Evolutionary conservation across 768 basidiomycete species (phyloP).

Genomic region (Mycena sanguinolenta): DNA sequence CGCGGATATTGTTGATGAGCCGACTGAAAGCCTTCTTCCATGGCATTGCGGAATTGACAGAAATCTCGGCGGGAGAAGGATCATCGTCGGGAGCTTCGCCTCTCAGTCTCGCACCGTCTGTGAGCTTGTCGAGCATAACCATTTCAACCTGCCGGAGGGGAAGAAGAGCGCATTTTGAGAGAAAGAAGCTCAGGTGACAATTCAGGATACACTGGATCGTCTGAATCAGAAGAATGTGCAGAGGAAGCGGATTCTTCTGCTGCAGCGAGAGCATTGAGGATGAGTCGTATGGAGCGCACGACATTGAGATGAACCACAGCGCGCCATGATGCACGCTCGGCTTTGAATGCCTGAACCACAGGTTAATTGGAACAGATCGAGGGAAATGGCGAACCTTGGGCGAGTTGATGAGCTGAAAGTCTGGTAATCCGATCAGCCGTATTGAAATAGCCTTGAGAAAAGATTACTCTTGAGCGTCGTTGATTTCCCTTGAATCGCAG

Average conservation of each 20-base stretch:
- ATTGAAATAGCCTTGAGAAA: neutral
- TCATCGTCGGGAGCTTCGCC: conserved; percentile 17
- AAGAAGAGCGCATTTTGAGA: conserved; percentile 61
- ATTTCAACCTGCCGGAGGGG: conserved; percentile 66
- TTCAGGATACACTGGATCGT: conserved; percentile 45
- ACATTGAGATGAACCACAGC: conserved; percentile 64
- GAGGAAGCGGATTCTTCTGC: conserved; percentile 29
- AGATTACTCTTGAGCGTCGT: conserved; percentile 70
- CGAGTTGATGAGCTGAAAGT: conserved; percentile 59
- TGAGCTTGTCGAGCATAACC: conserved; percentile 59
- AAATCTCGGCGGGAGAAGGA: conserved; percentile 42
- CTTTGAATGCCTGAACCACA: conserved; percentile 47
- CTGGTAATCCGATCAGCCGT: conserved; percentile 33
- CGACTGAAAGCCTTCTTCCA: conserved; percentile 54
- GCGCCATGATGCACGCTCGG: conserved; percentile 62
- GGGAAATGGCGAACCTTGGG: conserved; percentile 46
- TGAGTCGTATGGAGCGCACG: conserved; percentile 60
- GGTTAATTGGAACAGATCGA: neutral
- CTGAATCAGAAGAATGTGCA: conserved; percentile 13
- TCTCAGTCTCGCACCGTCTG: conserved; percentile 43
- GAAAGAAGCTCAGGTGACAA: conserved; percentile 54
- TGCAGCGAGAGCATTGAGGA: conserved; percentile 45
- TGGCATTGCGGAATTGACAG: conserved; percentile 49
- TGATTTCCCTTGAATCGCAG: conserved; percentile 59
- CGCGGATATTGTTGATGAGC: conserved; percentile 42